Evolutionary conservation across 768 basidiomycete species (phyloP).

Genomic region (Tulasnella sp.): DNA sequence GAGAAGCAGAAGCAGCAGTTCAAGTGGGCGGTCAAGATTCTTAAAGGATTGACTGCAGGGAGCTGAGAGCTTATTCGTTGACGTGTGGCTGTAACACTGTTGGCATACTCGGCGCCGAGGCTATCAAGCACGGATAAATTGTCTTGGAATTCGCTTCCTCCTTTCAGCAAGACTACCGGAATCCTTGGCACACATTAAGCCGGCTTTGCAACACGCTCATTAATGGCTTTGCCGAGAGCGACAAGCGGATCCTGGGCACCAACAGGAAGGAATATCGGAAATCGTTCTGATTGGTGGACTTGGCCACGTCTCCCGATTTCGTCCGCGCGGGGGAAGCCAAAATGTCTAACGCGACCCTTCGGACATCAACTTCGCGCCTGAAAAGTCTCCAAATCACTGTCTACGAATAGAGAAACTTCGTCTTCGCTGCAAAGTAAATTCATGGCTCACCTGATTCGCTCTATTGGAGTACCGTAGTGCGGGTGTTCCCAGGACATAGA

Average conservation of each 20-base stretch:
- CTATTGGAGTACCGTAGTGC: not conserved
- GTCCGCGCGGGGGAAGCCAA: not conserved
- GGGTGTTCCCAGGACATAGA: not conserved
- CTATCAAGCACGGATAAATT: too few species aligned
- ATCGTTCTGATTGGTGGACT: not conserved
- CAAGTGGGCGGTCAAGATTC: slow-evolving; percentile 58
- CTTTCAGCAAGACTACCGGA: not conserved
- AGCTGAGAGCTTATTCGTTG: not conserved
- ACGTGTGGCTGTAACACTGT: not conserved
- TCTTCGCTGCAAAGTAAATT: not conserved
- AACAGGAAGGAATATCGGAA: not conserved
- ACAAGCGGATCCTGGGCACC: not conserved
- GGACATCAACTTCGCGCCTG: not conserved
- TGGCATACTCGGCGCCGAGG: too few species aligned
- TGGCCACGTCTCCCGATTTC: not conserved
- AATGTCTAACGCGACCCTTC: not conserved
- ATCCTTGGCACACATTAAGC: not conserved
- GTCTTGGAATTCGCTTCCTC: too few species aligned
- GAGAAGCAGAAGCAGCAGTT: slow-evolving; percentile 61
- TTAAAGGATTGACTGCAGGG: slow-evolving; percentile 32
- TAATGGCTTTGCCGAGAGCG: not conserved
- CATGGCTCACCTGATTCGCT: not conserved
- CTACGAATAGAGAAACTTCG: not conserved
- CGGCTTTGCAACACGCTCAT: not conserved
- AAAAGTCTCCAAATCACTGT: not conserved